Conservation (phyloP, 495 filamentous ascomycete genomes). For the Penicillium manginii region DNA sequence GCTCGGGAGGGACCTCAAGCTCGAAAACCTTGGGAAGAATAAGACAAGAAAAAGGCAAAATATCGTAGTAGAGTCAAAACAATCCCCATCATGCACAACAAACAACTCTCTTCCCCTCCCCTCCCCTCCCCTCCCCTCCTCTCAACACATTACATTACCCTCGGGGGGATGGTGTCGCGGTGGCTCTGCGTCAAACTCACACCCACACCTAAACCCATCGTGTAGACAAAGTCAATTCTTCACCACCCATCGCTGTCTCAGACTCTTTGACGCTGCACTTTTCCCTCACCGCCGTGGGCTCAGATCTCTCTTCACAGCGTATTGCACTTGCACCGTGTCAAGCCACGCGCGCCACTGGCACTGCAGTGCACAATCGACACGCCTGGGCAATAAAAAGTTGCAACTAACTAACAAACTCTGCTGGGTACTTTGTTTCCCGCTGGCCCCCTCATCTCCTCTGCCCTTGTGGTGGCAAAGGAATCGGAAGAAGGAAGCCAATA, state of each 20-base stretch:
- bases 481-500: not conserved
- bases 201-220: not conserved
- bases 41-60: too few relatives aligned
- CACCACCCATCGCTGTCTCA: conserved; percentile 4
- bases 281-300: conserved; percentile 20
- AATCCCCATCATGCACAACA: not conserved
- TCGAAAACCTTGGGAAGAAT: too few relatives aligned
- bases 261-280: conserved; percentile 3
- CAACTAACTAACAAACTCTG: not conserved
- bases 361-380: not conserved
- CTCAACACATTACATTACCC: too few relatives aligned
- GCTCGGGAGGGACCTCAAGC: not conserved
- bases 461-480: not conserved
- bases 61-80: not conserved
- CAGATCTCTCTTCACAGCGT: conserved; percentile 7
- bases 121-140: not conserved
- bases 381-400: not conserved
- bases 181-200: not conserved
- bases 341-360: conserved; percentile 6
- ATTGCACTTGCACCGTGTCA: not conserved
- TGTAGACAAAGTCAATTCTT: conserved; percentile 25
- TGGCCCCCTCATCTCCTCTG: not conserved
- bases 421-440: not conserved
- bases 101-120: not conserved
- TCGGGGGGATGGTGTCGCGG: too few relatives aligned